Base-by-base conservation (phyloP, 2,329 filamentous ascomycete species). In the Fusarium pininemorale region DNA sequence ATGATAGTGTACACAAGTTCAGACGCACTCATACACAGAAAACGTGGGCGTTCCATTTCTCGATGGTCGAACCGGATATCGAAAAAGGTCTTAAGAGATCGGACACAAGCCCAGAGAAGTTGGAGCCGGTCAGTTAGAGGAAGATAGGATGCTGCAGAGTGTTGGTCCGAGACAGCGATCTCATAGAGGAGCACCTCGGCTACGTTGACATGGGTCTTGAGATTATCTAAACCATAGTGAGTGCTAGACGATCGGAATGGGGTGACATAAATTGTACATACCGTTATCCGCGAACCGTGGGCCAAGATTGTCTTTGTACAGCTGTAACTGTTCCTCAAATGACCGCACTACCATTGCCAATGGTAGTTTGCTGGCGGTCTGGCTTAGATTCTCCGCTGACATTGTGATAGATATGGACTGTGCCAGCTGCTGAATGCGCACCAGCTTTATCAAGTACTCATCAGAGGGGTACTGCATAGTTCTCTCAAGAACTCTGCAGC, bases 111-210 rank as follows among this genome's bases (percentile, higher is more conserved):
- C 83, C 84, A 85, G n/a, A 88, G 83, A 24, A 87, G 80, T 26
- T 83, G 80, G 4, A 87, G 79, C 13, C 86, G 83, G 38, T 86
- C 83, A 4, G 81, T 77, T 14, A 79, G 70, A 9, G 82, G 60
- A 58, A 86, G 78, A 47, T 77, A 77, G 6, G 77, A 73, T 14
- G 79, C 65, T 15, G 72, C 73, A 48, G 80, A 80, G 68, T 80
- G 78, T 30, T 79, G 72, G 7, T 86, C 85, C 8, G 83, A 82
- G 35, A 88, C 78, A 66, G 81, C 84, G 42, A 85, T 78, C 69
- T 87, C 87, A 70, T 85, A 86, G 24, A 88, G 79, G 8, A 88
- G 82, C 14, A 86, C 80, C 70, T 87, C 83, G 28, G 84, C 84
- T 18, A 87, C 81, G 69, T 82, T 77, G 14, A 86, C 48, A 70